phyloP scores from a whole-genome alignment of 805 yeast species.

The Priceomyces fermenticarens region DNA sequence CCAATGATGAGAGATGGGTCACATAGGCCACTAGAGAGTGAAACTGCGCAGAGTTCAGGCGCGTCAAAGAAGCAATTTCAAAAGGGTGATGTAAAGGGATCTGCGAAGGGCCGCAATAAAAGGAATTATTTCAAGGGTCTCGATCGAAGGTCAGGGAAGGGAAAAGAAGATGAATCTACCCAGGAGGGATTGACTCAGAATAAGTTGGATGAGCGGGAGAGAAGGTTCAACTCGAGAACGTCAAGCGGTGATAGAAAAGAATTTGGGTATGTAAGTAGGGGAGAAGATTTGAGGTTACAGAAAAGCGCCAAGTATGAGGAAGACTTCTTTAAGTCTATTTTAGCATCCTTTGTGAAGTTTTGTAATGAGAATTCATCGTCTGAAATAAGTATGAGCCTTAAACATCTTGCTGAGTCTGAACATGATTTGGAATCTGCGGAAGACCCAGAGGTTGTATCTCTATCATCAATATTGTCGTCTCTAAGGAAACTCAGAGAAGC shows the following conservation, averaged over 20 bases:
- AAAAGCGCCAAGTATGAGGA: conserved; percentile 40
- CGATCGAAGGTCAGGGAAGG: too few species aligned
- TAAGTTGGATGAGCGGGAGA: conserved; percentile 3
- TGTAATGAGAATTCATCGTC: conserved; percentile 22
- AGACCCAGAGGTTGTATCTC: conserved; percentile 6
- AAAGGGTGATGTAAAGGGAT: too few species aligned
- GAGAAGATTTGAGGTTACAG: conserved; percentile 51
- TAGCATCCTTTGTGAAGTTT: conserved; percentile 24
- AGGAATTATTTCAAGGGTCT: too few species aligned
- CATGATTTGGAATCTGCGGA: neutral
- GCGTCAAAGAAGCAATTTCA: too few species aligned
- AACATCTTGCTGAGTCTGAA: conserved; percentile 6
- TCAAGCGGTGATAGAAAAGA: conserved; percentile 13
- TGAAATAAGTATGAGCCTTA: conserved; percentile 9
- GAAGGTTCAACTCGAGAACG: conserved; percentile 4
- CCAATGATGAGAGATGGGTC: too few species aligned
- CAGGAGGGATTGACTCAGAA: neutral
- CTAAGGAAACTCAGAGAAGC: conserved; percentile 57
- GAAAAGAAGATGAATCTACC: too few species aligned
- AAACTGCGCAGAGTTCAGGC: too few species aligned
- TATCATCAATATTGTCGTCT: conserved; percentile 26
- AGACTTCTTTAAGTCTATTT: conserved; percentile 37
- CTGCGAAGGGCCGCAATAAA: too few species aligned
- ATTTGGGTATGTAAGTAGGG: conserved; percentile 60
- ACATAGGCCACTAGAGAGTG: too few species aligned